Base-by-base conservation (phyloP, 257 asterid genomes). In the Nicotiana paniculata region DNA sequence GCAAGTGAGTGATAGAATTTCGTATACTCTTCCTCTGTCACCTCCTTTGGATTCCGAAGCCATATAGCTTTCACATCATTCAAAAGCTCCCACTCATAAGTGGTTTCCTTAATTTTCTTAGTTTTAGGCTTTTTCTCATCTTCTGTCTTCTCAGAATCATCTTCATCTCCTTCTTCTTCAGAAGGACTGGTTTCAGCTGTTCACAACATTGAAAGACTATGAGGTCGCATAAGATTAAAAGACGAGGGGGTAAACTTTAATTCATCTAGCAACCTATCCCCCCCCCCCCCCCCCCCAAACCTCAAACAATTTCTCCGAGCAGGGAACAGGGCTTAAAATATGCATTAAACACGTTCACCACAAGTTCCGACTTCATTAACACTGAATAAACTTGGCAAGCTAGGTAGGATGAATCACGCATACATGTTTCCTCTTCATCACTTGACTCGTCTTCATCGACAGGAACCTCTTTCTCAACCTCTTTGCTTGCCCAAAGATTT, bases 51-150 rank as follows among this genome's bases (percentile, higher is more conserved):
- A 83, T 37, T 95, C 70, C 98, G 88, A 54, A 95, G 85, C 98
- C 98, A 95, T 81, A 95, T 92, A 86, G 98, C 98, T 87, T 93
- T 95, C 85, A 95, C 86, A 61, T 95, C 97, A 85, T 95, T 95
- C 91, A 93, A 77, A 89, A 93, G 96, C 87, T 95, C 98, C 98
- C 98, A 95, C 82, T 93, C 98, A 82, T 86, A 79, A 12, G 91
- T 89, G 79, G 95, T 93, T 86, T 90, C 96, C 89, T 91, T 93
- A 74, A 91, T 85, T 33, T 84, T 93, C 90, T 95, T 95, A n/a
- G 93, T 91, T 89, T 92, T 93, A 77, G 97, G 93, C 83, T 95
- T 93, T 61, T 92, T 87, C 87, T 90, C 97, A 13, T 90, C 93
- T 58, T 91, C 97, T 1, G 88, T 93, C 88, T 93, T 88, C 82